These are phyloP conservation scores for Leccinum obscurum DNA, from an alignment of 768 basidiomycete species.

Conservation along the genomic window DNA sequence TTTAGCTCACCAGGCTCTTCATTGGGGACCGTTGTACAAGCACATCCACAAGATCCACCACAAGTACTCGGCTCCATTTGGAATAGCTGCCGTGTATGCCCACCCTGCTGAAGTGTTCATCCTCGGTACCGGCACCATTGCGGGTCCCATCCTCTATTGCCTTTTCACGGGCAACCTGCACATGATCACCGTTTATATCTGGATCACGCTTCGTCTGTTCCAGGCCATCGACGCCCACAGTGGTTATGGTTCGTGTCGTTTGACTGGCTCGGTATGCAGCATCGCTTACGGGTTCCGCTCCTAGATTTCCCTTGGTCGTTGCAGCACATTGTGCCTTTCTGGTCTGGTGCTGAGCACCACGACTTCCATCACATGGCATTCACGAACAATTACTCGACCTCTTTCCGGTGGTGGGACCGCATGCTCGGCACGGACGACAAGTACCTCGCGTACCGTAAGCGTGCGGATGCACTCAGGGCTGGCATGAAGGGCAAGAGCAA, in stretches of 20 bases:
- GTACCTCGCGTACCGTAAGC: conserved; percentile 78
- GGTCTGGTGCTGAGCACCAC: conserved; percentile 97
- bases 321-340: conserved; percentile 89
- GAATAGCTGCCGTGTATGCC: conserved; percentile 96
- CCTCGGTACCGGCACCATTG: conserved; percentile 88
- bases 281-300: neutral
- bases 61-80: conserved; percentile 96
- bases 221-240: conserved; percentile 98
- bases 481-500: conserved; percentile 52
- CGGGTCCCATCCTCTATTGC: conserved; percentile 86
- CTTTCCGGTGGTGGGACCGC: conserved; percentile 92
- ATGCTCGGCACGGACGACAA: conserved; percentile 89
- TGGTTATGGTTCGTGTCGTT: conserved; percentile 71
- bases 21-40: conserved; percentile 82
- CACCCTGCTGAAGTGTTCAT: conserved; percentile 97
- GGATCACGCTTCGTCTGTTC: conserved; percentile 93
- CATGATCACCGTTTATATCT: conserved; percentile 89
- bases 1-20: conserved; percentile 84
- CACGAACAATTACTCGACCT: conserved; percentile 90
- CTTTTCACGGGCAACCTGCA: conserved; percentile 72
- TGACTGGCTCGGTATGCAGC: neutral
- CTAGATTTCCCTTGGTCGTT: conserved; percentile 97
- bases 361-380: conserved; percentile 99
- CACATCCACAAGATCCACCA: conserved; percentile 98
- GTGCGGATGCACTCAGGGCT: conserved; percentile 61